Evolutionary conservation across 495 filamentous ascomycete genomes (phyloP).

Genomic region (Hypoxylon cercidicola): DNA sequence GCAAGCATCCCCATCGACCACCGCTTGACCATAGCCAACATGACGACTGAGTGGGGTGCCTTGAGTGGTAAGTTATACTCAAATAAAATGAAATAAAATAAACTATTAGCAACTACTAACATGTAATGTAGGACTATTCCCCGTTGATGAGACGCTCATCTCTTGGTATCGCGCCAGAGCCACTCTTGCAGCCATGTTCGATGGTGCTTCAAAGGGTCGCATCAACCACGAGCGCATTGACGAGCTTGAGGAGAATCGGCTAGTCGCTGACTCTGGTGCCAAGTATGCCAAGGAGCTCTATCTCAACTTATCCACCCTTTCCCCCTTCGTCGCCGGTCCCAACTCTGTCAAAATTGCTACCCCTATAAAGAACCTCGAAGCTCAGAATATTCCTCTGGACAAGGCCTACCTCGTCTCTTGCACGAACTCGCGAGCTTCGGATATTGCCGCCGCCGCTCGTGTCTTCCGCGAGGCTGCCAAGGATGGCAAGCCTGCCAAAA

Average conservation of each 20-base stretch:
- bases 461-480: constrained; percentile 84
- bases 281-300: constrained; percentile 85
- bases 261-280: constrained; percentile 79
- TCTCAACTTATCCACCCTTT: constrained; percentile 70
- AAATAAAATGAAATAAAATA: neutral
- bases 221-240: constrained; percentile 79
- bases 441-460: constrained; percentile 82
- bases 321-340: constrained; percentile 88
- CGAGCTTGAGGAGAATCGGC: constrained; percentile 70
- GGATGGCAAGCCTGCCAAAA: constrained; percentile 71
- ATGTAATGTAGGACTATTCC: constrained; percentile 66
- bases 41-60: constrained; percentile 97
- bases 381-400: constrained; percentile 77
- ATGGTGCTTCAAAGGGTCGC: constrained; percentile 50
- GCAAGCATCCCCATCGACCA: constrained; percentile 78
- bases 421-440: constrained; percentile 87
- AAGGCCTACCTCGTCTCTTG: constrained; percentile 93
- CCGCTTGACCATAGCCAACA: constrained; percentile 88
- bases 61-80: constrained; percentile 61
- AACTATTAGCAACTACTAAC: constrained; percentile 19
- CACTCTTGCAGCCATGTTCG: constrained; percentile 66
- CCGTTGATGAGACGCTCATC: constrained; percentile 77
- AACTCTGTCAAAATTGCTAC: constrained; percentile 92
- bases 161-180: constrained; percentile 84
- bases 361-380: constrained; percentile 77